Percentiles rank a stretch among this genome's conserved stretches.
These are phyloP conservation scores for Coniochaeta ligniaria DNA, from an alignment of 2,329 filamentous ascomycete genomes.

Conservation along the genomic window DNA sequence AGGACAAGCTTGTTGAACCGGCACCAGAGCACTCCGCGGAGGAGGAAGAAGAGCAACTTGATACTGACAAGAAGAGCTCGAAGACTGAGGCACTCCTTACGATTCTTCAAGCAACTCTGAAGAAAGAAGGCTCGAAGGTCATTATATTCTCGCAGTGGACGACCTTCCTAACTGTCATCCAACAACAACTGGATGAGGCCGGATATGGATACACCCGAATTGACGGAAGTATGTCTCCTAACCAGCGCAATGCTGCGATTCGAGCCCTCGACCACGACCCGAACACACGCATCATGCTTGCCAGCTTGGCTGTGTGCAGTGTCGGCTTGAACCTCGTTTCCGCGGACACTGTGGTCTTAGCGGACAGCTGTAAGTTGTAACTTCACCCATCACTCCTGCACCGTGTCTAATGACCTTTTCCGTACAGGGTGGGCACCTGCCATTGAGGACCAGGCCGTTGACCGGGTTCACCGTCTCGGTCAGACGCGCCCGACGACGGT, in stretches of 20 bases:
- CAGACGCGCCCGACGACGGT: slow-evolving; percentile 74
- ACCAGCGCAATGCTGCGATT: slow-evolving; percentile 65
- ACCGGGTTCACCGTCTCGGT: slow-evolving; percentile 79
- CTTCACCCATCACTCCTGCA: not conserved
- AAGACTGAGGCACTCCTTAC: slow-evolving; percentile 76
- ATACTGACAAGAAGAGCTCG: slow-evolving; percentile 62
- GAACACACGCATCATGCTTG: slow-evolving; percentile 67
- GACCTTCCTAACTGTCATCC: slow-evolving; percentile 63
- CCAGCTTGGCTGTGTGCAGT: slow-evolving; percentile 73
- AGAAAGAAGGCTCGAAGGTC: slow-evolving; percentile 58
- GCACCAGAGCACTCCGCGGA: slow-evolving; percentile 43
- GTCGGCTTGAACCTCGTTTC: slow-evolving; percentile 83
- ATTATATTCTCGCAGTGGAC: slow-evolving; percentile 76
- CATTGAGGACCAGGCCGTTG: slow-evolving; percentile 86
- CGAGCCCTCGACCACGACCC: slow-evolving; percentile 59
- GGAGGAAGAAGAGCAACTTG: slow-evolving; percentile 41
- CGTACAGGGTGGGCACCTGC: slow-evolving; percentile 74
- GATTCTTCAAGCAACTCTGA: slow-evolving; percentile 63
- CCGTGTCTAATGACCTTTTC: not conserved
- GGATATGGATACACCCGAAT: slow-evolving; percentile 63
- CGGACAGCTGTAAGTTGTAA: slow-evolving; percentile 57
- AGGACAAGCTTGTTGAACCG: slow-evolving; percentile 57
- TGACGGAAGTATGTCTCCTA: slow-evolving; percentile 71
- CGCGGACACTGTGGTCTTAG: slow-evolving; percentile 77
- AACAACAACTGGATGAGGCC: slow-evolving; percentile 55